Evolutionary conservation across 1,284 basidiomycete species (phyloP), one percentile per base, ranked within the genome.

Genomic region (Hemileia vastatrix): DNA sequence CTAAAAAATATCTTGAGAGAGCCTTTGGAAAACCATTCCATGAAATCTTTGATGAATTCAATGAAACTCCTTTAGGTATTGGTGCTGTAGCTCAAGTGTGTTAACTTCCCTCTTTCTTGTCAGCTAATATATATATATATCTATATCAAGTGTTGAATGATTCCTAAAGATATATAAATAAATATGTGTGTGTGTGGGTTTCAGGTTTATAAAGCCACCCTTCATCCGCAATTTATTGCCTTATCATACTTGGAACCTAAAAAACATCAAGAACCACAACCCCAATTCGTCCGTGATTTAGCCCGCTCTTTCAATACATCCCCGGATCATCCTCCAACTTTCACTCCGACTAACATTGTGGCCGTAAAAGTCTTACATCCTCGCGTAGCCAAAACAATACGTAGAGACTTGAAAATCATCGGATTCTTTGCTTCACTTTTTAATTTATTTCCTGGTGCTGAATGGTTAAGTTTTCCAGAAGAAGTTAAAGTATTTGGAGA

Each of bases 281-380:
- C 67, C 72, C 8, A 65, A 64, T 6, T 63, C 66, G 47, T 66
- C 65, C 36, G 68, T 71, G 47, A 55, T 62, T 31, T 61, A 65
- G 23, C 67, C 65, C 19, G 49, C 40, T 47, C 31, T 57, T 11
- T 79, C 79, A 51, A 81, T 84, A 56, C 76, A 82, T 6, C 79
- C 57, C 80, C 84, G 56, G 82, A 83, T 11, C 58, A 45, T 45
- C 67, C 65, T 2, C 82, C 82, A 6, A 83, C 84, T 0, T 82
- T 83, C 4, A 82, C 84, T 43, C 86, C 90, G 13, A 86, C 86
- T 0, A 84, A 88, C 11, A 82, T 86, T 1, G 94, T 98, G 21
- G 94, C 94, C 3, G 88, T 99, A 79, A 99, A 99, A 77, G 83
- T 99, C 31, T 82, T 96, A 6, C 94, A 99, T 76, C 95, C 94